These are phyloP conservation scores for Stagonosporopsis rhizophila DNA, from an alignment of 2,329 filamentous ascomycete genomes.

Conservation along the genomic window DNA sequence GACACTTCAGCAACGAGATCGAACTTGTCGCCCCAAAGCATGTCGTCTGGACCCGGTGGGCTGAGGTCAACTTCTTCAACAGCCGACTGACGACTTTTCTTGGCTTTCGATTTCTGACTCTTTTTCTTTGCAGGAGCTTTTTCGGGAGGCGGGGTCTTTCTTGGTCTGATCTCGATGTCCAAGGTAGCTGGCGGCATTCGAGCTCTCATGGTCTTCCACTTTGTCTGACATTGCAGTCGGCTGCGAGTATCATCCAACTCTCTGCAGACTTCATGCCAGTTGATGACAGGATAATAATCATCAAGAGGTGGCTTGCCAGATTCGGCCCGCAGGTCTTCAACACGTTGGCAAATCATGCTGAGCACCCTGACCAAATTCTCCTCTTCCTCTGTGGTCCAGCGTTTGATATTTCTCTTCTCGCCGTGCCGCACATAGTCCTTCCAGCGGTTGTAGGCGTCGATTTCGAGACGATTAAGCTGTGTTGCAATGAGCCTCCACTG, in stretches of 20 bases:
- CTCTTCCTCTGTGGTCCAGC: slow-evolving; percentile 70
- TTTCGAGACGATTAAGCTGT: slow-evolving; percentile 65
- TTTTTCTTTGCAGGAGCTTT: slow-evolving; percentile 2
- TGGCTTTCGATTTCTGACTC: background rate
- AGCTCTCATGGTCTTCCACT: slow-evolving; percentile 62
- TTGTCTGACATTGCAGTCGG: slow-evolving; percentile 71
- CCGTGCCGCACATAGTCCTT: slow-evolving; percentile 70
- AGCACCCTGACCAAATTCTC: slow-evolving; percentile 61
- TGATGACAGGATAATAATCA: slow-evolving; percentile 61
- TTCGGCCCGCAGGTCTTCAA: slow-evolving; percentile 40
- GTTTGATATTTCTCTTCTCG: slow-evolving; percentile 58
- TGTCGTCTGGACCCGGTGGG: slow-evolving; percentile 33
- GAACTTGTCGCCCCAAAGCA: slow-evolving; percentile 52
- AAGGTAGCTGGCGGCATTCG: slow-evolving; percentile 18
- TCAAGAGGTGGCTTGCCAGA: slow-evolving; percentile 32
- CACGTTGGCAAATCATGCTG: slow-evolving; percentile 59
- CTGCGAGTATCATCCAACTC: slow-evolving; percentile 68
- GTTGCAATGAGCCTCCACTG: slow-evolving; percentile 69
- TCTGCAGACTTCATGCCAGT: slow-evolving; percentile 70
- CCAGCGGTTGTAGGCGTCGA: slow-evolving; percentile 74
- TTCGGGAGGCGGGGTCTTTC: slow-evolving; percentile 1
- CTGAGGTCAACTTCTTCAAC: background rate
- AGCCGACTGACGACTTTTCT: background rate
- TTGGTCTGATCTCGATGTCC: slow-evolving; percentile 23
- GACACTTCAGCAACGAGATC: slow-evolving; percentile 50